Evolutionary conservation across 2,329 filamentous ascomycete species (phyloP).

Genomic region (Alternaria hordeiaustralica): DNA sequence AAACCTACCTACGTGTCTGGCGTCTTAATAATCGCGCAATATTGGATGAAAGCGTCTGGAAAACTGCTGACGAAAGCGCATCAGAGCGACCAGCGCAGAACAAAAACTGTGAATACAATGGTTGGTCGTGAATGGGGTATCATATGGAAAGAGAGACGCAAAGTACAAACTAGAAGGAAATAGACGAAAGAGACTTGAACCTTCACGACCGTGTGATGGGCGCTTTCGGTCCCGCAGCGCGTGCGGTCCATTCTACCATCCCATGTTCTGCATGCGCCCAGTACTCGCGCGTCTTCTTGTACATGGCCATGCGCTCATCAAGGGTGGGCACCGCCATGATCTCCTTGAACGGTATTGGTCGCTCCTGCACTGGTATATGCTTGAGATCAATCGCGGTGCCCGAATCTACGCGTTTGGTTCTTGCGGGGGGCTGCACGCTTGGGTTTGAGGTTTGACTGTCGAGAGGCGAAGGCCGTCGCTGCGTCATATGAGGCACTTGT

Average conservation of each 20-base stretch:
- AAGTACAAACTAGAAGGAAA: background rate
- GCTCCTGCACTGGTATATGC: conserved; percentile 20
- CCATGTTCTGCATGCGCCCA: conserved; percentile 47
- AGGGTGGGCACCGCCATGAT: conserved; percentile 35
- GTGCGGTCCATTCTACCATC: conserved; percentile 35
- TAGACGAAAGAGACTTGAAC: background rate
- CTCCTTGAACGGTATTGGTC: conserved; percentile 41
- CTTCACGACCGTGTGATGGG: background rate
- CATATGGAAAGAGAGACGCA: background rate
- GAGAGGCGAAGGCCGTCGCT: background rate
- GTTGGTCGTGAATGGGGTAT: background rate
- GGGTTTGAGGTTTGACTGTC: background rate
- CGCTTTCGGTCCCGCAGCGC: conserved; percentile 5
- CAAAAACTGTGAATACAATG: background rate
- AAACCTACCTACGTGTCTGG: background rate
- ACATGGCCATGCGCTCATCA: conserved; percentile 39
- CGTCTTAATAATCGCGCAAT: background rate
- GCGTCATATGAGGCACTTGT: background rate
- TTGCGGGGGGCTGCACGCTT: conserved; percentile 3
- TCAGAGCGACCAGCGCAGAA: background rate
- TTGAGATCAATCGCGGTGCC: conserved; percentile 40
- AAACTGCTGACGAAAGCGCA: background rate
- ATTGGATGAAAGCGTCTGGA: background rate
- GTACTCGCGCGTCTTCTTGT: conserved; percentile 43
- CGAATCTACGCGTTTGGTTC: conserved; percentile 39